Percentiles rank a stretch among this genome's conserved stretches.
phyloP scores from a whole-genome alignment of 257 asterid species.

The Cordia subcordata region DNA sequence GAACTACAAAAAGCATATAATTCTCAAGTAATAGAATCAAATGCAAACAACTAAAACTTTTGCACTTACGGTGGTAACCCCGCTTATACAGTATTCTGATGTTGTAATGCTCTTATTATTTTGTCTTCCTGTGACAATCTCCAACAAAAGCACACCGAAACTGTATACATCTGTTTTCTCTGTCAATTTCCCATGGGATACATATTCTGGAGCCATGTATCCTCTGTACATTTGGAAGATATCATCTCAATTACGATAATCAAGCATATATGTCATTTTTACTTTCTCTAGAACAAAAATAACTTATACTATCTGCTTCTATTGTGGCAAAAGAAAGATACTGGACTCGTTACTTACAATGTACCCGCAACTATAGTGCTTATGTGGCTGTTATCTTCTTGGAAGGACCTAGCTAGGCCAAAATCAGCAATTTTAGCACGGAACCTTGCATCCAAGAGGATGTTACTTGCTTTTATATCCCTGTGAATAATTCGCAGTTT shows the following conservation, averaged over 20 bases:
- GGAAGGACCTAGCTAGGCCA: conserved; percentile 72
- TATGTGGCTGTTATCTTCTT: conserved; percentile 70
- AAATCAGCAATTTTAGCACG: conserved; percentile 75
- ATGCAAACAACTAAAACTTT: background rate
- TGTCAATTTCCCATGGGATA: conserved; percentile 55
- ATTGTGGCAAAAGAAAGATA: background rate
- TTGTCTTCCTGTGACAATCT: conserved; percentile 56
- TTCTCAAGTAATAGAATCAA: background rate
- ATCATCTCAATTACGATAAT: too few species aligned
- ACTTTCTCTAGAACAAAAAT: background rate
- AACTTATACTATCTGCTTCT: too few species aligned
- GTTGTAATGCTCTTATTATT: conserved; percentile 54
- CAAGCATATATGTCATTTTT: background rate
- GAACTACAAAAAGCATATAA: background rate
- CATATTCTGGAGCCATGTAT: conserved; percentile 75
- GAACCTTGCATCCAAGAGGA: conserved; percentile 57
- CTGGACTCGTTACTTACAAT: conserved; percentile 37
- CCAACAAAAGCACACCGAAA: conserved; percentile 68
- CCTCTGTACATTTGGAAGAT: conserved; percentile 42
- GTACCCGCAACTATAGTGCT: conserved; percentile 86
- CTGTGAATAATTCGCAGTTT: conserved; percentile 60
- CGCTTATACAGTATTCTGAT: conserved; percentile 46
- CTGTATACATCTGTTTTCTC: conserved; percentile 70
- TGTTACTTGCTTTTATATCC: conserved; percentile 74
- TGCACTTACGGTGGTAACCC: conserved; percentile 44